Conservation (phyloP, 345 rosid genomes). For the Excoecaria agallocha region DNA sequence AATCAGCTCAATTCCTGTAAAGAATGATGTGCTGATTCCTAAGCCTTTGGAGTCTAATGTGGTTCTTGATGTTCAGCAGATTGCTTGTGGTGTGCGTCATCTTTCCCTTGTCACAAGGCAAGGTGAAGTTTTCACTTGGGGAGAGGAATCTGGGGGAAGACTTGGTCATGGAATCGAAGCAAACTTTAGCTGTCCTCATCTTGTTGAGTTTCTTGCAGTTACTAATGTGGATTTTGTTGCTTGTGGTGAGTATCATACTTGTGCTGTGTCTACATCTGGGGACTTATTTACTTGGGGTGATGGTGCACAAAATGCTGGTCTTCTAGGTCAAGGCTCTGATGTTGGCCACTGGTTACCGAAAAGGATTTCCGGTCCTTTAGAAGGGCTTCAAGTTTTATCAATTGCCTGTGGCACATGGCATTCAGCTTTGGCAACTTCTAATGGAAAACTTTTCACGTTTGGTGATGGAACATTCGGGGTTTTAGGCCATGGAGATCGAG, state of each 20-base stretch:
- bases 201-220: constrained; percentile 78
- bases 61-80: constrained; percentile 96
- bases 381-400: constrained; percentile 88
- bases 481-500: constrained; percentile 88
- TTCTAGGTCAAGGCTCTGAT: constrained; percentile 84
- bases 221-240: constrained; percentile 75
- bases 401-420: constrained; percentile 94
- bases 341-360: constrained; percentile 93
- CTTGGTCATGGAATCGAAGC: constrained; percentile 83
- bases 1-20: constrained; percentile 32
- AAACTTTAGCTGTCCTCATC: constrained; percentile 65
- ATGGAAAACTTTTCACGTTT: constrained; percentile 83
- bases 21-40: constrained; percentile 64
- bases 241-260: constrained; percentile 82
- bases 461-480: constrained; percentile 92
- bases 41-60: constrained; percentile 82
- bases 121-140: constrained; percentile 98
- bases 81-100: constrained; percentile 80
- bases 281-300: constrained; percentile 94
- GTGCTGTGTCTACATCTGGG: constrained; percentile 76
- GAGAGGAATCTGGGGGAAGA: constrained; percentile 95
- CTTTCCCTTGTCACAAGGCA: constrained; percentile 88
- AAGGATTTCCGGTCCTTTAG: constrained; percentile 74
- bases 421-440: constrained; percentile 80
- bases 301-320: constrained; percentile 72